Evolutionary conservation across 352 stramenopile genomes (phyloP), one percentile per base, ranked within the genome.

Genomic region (Phytophthora hibernalis): DNA sequence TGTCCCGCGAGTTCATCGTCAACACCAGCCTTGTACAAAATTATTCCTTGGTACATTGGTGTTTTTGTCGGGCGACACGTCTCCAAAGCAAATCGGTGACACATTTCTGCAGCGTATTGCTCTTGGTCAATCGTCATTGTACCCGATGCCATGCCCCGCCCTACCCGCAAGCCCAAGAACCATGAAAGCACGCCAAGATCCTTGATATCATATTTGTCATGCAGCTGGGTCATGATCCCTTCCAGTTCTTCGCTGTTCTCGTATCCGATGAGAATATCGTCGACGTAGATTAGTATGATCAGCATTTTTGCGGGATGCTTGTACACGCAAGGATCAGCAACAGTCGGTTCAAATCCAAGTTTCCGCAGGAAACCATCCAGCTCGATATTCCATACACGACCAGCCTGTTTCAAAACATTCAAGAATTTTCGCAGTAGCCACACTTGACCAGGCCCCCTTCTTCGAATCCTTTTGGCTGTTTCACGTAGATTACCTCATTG

Each of bases 201-300:
- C 12, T 63, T 63, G 44, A 63, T 54, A 13, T 22, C 13, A 7
- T 63, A 63, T 21, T 63, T 63, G 12, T 35, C 11, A 1, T 63
- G 55, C 1, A 54, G 33, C 0, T 7, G 15, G 2, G 9, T 5
- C 24, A 28, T 28, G 24, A 28, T 28, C 24, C 24, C 24, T 28
- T 28, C 24, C 24, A 28, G 24, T 37, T 28, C 4, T n/a, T 26
- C 42, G 2, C 2, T 16, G 1, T 61, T 24, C 8, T 61, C 10
- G 15, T 61, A 61, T 11, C 40, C 26, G n/a, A 53, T 18, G 26
- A n/a, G n/a, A n/a, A n/a, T n/a, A n/a, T n/a, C n/a, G n/a, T n/a
- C n/a, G n/a, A n/a, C n/a, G n/a, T n/a, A 61, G 42, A 61, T n/a
- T 1, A 61, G 26, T 0, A 61, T 20, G 24, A 53, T 61, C 5